Base-by-base conservation (phyloP, 352 stramenopile species). In the Pythium myriotylum region DNA sequence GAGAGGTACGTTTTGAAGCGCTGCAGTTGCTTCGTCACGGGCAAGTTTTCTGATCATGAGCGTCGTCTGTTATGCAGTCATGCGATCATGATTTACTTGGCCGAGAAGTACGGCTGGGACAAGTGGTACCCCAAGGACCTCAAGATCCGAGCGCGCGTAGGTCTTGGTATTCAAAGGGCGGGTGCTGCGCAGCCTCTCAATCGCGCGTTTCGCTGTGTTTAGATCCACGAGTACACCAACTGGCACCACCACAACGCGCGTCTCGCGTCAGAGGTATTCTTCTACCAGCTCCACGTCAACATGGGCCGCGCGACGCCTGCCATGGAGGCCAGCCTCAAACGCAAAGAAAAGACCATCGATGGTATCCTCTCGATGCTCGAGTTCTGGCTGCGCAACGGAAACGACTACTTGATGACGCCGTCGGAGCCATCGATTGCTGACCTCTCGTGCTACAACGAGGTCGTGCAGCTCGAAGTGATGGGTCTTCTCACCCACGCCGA, bases 151-250 rank as follows among this genome's bases (percentile, higher is more conserved):
- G 80, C 80, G 74, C 75, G 79, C 9, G 79, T 89, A 73, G 23
- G 72, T 62, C 3, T 14, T 22, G 10, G 12, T 7, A 10, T 20
- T 53, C n/a, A n/a, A n/a, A n/a, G n/a, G n/a, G n/a, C n/a, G n/a
- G n/a, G n/a, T n/a, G n/a, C n/a, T n/a, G n/a, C n/a, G n/a, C n/a
- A n/a, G n/a, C n/a, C n/a, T n/a, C n/a, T n/a, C n/a, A n/a, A n/a
- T n/a, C n/a, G n/a, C n/a, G n/a, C n/a, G n/a, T n/a, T n/a, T n/a
- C n/a, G n/a, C n/a, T n/a, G n/a, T n/a, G n/a, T n/a, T n/a, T n/a
- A n/a, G n/a, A n/a, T n/a, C n/a, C n/a, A n/a, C n/a, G 81, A 91
- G 72, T 91, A 91, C 70, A 86, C 74, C 64, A 78, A 91, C 68
- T 91, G 82, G 82, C 82, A 91, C 60, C 82, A 91, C 73, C 74